Conservation (phyloP, 495 filamentous ascomycete species). For the Pyrenula massariospora region DNA sequence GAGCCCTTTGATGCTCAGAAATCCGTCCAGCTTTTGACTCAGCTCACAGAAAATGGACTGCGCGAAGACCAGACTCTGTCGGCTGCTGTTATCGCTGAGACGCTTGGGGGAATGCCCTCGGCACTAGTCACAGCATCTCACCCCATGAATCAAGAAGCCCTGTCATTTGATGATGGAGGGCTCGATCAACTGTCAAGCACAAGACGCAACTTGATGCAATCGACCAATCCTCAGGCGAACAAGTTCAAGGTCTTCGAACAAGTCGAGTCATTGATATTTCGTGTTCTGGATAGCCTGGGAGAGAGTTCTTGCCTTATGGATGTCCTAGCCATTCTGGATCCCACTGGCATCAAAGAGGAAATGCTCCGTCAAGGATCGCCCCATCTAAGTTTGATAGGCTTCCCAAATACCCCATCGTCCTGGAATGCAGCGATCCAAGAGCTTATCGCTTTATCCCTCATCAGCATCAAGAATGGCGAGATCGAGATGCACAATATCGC, state of each 20-base stretch:
- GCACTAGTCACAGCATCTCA: too few relatives aligned
- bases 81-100: constrained; percentile 2
- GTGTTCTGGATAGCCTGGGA: too few relatives aligned
- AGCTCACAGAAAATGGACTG: not conserved
- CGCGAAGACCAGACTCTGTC: not conserved
- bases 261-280: too few relatives aligned
- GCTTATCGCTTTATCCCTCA: constrained; percentile 9
- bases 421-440: constrained; percentile 7
- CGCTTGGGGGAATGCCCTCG: constrained; percentile 23
- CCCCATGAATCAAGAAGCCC: too few relatives aligned
- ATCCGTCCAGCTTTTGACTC: not conserved
- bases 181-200: too few relatives aligned
- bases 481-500: constrained; percentile 12
- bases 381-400: not conserved
- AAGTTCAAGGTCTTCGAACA: too few relatives aligned
- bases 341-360: constrained; percentile 17
- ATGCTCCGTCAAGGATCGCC: constrained; percentile 6
- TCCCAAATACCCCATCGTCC: not conserved
- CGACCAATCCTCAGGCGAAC: too few relatives aligned
- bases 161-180: too few relatives aligned
- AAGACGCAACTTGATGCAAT: too few relatives aligned
- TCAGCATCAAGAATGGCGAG: constrained; percentile 2
- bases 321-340: constrained; percentile 20
- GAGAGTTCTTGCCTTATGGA: constrained; percentile 17
- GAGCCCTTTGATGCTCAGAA: not conserved